Conservation (phyloP, 345 rosid species). For the Brassica nigra region DNA sequence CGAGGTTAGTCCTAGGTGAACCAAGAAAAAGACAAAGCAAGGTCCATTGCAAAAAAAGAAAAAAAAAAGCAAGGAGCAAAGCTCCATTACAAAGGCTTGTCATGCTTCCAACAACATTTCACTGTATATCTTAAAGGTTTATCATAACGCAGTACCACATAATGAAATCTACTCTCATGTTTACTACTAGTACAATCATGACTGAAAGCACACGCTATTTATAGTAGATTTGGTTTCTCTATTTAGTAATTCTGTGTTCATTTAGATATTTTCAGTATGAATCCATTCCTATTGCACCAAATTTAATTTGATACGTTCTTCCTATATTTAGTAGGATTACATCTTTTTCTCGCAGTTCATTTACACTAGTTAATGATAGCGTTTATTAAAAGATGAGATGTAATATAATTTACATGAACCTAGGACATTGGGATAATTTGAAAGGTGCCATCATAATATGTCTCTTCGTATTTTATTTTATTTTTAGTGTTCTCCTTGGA, state of each 20-base stretch:
- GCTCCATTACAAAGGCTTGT: conserved; percentile 29
- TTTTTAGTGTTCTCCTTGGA: not conserved
- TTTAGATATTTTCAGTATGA: conserved; percentile 6
- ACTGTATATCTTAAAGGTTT: not conserved
- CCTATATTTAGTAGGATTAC: not conserved
- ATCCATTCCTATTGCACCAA: conserved; percentile 6
- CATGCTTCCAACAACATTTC: conserved; percentile 17
- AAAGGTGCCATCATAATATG: conserved; percentile 7
- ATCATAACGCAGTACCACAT: not conserved
- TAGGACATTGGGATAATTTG: not conserved
- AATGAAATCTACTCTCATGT: conserved; percentile 10
- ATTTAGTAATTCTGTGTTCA: conserved; percentile 25
- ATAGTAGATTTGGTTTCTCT: conserved; percentile 32
- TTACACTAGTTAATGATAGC: conserved; percentile 5
- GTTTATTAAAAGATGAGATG: conserved; percentile 12
- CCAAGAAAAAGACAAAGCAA: conserved; percentile 20
- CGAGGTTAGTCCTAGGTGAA: conserved; percentile 40
- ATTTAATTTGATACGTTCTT: not conserved
- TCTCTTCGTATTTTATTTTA: not conserved
- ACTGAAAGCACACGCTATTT: conserved; percentile 31
- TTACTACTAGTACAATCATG: conserved; percentile 15
- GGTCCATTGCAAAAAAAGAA: no score
- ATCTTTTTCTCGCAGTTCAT: not conserved
- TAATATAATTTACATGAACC: conserved; percentile 3
- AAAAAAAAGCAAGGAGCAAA: conserved; percentile 27